phyloP scores from a whole-genome alignment of 192 early-diverging fungal genomes.

The Chytriomyces confervae region DNA sequence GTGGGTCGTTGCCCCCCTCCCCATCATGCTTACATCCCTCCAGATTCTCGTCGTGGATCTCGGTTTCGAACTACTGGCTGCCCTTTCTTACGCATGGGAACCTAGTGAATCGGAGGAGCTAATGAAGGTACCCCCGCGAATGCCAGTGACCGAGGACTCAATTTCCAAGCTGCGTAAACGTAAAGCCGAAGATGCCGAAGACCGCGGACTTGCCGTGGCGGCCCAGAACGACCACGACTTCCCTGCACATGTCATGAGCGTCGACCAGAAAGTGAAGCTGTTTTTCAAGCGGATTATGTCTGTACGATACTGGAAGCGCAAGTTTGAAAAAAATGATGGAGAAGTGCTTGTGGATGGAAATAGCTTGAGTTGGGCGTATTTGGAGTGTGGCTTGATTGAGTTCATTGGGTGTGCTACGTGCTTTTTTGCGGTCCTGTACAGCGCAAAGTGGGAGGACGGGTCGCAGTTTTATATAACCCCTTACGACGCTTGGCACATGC shows the following conservation, averaged over 20 bases:
- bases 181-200: conserved; percentile 11
- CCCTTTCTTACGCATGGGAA: conserved; percentile 92
- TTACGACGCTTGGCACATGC: conserved; percentile 40
- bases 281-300: too few relatives aligned
- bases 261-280: too few relatives aligned
- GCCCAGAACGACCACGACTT: not conserved
- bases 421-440: conserved; percentile 77
- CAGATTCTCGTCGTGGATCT: conserved; percentile 88
- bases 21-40: conserved; percentile 77
- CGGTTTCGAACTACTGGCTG: conserved; percentile 86
- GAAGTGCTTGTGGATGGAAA: conserved; percentile 85
- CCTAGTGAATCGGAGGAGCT: conserved; percentile 79
- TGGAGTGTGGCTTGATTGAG: conserved; percentile 83
- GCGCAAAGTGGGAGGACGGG: conserved; percentile 30
- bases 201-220: not conserved
- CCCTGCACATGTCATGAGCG: too few relatives aligned
- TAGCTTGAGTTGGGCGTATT: conserved; percentile 79
- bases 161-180: conserved; percentile 40
- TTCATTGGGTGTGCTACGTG: conserved; percentile 67
- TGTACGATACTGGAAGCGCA: conserved; percentile 33
- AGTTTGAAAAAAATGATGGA: conserved; percentile 71
- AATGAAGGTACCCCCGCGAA: conserved; percentile 88
- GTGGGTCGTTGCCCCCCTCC: conserved; percentile 85
- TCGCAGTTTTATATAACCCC: conserved; percentile 67
- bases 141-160: conserved; percentile 79